Percentiles rank a stretch among this genome's conserved stretches.
phyloP scores from a whole-genome alignment of 345 rosid species.

The Syzygium oleosum region DNA sequence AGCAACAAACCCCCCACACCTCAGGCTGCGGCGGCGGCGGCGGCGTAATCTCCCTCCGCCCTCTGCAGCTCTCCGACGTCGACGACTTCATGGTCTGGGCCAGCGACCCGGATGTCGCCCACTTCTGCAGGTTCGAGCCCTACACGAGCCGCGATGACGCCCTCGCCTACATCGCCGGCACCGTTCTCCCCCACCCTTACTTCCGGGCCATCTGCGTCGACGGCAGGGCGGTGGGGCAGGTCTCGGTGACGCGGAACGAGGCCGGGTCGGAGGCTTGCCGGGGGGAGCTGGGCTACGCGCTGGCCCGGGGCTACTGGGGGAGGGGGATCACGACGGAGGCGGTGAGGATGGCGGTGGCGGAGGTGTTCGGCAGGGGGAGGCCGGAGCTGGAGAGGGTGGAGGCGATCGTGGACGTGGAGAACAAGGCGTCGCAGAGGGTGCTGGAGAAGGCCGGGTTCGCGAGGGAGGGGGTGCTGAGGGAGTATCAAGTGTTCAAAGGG shows the following conservation, averaged over 20 bases:
- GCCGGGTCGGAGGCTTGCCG: conserved; percentile 10
- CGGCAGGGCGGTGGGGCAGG: conserved; percentile 37
- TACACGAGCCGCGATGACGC: conserved; percentile 35
- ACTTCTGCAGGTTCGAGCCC: conserved; percentile 51
- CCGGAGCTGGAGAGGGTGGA: conserved; percentile 28
- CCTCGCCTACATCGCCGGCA: conserved; percentile 21
- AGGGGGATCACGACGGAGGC: conserved; percentile 24
- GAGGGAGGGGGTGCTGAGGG: conserved; percentile 27
- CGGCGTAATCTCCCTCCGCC: conserved; percentile 29
- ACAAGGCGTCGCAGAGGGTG: conserved; percentile 23
- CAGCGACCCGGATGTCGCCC: conserved; percentile 33
- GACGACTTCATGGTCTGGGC: conserved; percentile 74
- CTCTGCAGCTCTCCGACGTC: conserved; percentile 26
- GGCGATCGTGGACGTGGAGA: conserved; percentile 22
- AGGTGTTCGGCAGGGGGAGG: conserved; percentile 5
- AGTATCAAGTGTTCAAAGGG: conserved; percentile 10
- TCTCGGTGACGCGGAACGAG: conserved; percentile 35
- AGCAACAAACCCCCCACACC: not conserved
- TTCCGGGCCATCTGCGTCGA: conserved; percentile 49
- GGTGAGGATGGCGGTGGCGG: conserved; percentile 12
- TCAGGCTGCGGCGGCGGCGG: not conserved
- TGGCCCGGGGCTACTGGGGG: conserved; percentile 23
- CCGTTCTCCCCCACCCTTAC: conserved; percentile 46
- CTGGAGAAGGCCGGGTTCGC: conserved; percentile 27
- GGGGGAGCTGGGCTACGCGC: conserved; percentile 20